Evolutionary conservation across 768 basidiomycete genomes (phyloP), one percentile per base, ranked within the genome.

Genomic region (Mrakia gelida): DNA sequence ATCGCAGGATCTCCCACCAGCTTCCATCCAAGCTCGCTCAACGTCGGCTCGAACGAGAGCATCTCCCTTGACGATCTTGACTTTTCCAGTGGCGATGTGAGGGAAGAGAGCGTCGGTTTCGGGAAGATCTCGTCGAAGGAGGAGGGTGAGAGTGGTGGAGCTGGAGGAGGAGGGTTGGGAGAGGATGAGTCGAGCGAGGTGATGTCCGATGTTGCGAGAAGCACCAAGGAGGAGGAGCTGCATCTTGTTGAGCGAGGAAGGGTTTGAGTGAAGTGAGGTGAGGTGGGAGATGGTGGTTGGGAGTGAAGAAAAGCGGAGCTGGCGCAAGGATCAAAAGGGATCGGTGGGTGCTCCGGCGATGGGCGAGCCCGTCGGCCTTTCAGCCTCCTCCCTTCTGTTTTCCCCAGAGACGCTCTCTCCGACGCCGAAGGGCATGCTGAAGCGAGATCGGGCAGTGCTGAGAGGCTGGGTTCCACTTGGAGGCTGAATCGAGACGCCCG

Each of bases 181-280:
- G 34, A 70, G 67, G 34, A 70, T 18, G 21, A 70, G 38, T 10
- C 41, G 67, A 41, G 67, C 67, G 67, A 70, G 34, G 26, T 70
- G 67, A 13, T 70, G 67, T 1, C 67, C 67, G 67, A 70, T 70
- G 26, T 70, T 70, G 13, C 67, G 67, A n/a, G 38, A 41, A 21
- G 34, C 67, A 8, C 67, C 67, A 41, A 70, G 67, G 23, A 70
- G 67, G 67, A 70, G 67, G 23, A 38, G 49, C 49, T 52, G 49
- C 49, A 52, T 52, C 18, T 18, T 52, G 49, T 52, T 52, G 49
- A 52, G 49, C 7, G 59, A 28, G 59, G n/a, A 13, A 26, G 10
- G 13, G n/a, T n/a, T 59, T 3, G 59, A n/a, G 59, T 26, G n/a
- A 59, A 15, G 28, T 26, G 59, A 56, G 56, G 56, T 3, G 56